A percentile compares a stretch with the other conserved stretches of the same genome.
Conservation (phyloP, 805 yeast species). For the Spathaspora gorwiae region DNA sequence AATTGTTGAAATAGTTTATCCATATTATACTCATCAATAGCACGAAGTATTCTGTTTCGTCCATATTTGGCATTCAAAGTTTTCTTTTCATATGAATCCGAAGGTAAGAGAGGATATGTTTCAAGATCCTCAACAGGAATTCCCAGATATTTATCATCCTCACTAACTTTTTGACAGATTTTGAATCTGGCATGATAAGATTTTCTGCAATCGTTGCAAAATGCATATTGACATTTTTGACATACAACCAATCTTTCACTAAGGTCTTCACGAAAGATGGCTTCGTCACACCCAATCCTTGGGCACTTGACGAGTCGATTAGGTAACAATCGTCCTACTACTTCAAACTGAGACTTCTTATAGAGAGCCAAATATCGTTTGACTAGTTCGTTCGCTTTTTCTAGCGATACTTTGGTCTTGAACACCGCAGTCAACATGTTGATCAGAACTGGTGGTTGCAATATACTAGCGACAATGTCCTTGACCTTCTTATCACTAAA, state of each 20-base stretch:
- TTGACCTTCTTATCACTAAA: constrained; percentile 9
- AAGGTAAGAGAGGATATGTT: constrained; percentile 27
- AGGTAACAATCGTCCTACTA: constrained; percentile 43
- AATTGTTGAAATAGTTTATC: constrained; percentile 45
- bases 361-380: constrained; percentile 37
- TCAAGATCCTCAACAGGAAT: constrained; percentile 29
- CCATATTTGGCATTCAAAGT: constrained; percentile 44
- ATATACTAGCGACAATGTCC: constrained; percentile 32
- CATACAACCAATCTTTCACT: constrained; percentile 48
- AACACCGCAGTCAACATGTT: constrained; percentile 30
- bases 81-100: constrained; percentile 26
- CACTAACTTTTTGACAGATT: constrained; percentile 30
- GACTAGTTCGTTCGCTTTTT: constrained; percentile 17
- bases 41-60: constrained; percentile 32
- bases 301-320: constrained; percentile 50
- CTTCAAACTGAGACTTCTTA: constrained; percentile 36
- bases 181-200: constrained; percentile 59
- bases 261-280: constrained; percentile 44
- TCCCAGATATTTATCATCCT: constrained; percentile 20
- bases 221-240: constrained; percentile 46
- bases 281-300: constrained; percentile 36
- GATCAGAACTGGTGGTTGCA: constrained; percentile 37
- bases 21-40: constrained; percentile 42
- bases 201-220: constrained; percentile 52
- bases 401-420: constrained; percentile 1